Conservation (phyloP, 2,329 filamentous ascomycete species). For the Epichloe hybrida region DNA sequence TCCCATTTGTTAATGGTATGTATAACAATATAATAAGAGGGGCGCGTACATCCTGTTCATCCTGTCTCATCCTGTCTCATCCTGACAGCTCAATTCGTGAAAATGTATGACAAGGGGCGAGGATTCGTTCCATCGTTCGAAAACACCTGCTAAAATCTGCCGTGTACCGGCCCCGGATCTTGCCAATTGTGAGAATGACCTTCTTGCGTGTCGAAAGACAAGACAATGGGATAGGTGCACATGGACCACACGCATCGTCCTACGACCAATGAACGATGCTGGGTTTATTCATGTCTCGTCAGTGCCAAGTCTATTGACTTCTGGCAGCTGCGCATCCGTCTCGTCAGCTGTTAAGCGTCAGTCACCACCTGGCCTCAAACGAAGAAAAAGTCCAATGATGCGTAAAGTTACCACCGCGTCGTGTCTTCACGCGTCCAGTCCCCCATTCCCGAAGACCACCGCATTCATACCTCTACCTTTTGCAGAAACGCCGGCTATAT, state of each 20-base stretch:
- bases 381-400: background rate
- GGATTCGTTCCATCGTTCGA: too few relatives aligned
- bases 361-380: background rate
- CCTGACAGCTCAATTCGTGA: too few relatives aligned
- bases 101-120: conserved; percentile 1
- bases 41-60: too few relatives aligned
- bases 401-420: background rate
- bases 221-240: background rate
- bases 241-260: background rate
- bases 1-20: too few relatives aligned
- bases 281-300: background rate
- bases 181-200: background rate
- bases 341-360: background rate
- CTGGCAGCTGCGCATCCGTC: background rate
- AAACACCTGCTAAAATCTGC: too few relatives aligned
- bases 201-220: background rate
- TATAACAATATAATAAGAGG: too few relatives aligned
- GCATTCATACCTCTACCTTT: background rate
- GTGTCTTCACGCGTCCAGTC: background rate
- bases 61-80: too few relatives aligned
- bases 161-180: too few relatives aligned
- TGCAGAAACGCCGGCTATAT: background rate
- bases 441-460: background rate
- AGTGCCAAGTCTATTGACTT: background rate
- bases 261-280: background rate